Conservation (phyloP, 2,329 filamentous ascomycete species). For the Sclerotinia subarctica region DNA sequence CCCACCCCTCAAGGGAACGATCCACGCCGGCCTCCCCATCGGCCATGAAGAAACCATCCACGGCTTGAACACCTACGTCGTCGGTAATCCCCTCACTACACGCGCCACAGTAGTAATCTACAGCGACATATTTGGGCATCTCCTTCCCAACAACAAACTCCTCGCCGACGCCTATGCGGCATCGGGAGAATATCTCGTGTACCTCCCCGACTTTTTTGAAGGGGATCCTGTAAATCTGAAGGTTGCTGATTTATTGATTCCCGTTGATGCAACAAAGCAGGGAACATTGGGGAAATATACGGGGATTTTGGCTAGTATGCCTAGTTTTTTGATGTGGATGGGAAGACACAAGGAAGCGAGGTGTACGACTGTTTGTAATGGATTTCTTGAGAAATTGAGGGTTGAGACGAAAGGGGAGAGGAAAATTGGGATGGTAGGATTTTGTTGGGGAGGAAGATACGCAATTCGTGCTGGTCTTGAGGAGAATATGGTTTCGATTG, state of each 20-base stretch:
- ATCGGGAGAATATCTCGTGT: conserved; percentile 37
- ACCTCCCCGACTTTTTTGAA: conserved; percentile 39
- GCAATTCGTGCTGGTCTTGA: conserved; percentile 37
- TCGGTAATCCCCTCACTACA: conserved; percentile 37
- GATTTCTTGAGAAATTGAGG: not conserved
- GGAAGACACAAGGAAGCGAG: conserved; percentile 37
- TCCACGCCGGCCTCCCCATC: conserved; percentile 40
- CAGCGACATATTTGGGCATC: conserved; percentile 37
- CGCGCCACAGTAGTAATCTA: conserved; percentile 37
- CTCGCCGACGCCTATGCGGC: conserved; percentile 38
- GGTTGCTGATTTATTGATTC: conserved; percentile 40
- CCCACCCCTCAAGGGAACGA: conserved; percentile 40
- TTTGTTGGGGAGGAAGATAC: conserved; percentile 43
- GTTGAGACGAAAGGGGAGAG: conserved; percentile 13
- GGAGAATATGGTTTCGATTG: conserved; percentile 40
- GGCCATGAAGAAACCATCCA: conserved; percentile 42
- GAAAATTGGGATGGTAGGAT: conserved; percentile 41
- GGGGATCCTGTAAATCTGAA: conserved; percentile 38
- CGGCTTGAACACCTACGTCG: conserved; percentile 42
- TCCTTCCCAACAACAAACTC: conserved; percentile 38
- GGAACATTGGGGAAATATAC: conserved; percentile 41
- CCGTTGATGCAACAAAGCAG: conserved; percentile 40
- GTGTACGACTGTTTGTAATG: conserved; percentile 39
- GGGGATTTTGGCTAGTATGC: conserved; percentile 40
- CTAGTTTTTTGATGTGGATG: conserved; percentile 39